These are phyloP conservation scores for Salvia miltiorrhiza DNA, from an alignment of 257 asterid species.

Conservation along the genomic window DNA sequence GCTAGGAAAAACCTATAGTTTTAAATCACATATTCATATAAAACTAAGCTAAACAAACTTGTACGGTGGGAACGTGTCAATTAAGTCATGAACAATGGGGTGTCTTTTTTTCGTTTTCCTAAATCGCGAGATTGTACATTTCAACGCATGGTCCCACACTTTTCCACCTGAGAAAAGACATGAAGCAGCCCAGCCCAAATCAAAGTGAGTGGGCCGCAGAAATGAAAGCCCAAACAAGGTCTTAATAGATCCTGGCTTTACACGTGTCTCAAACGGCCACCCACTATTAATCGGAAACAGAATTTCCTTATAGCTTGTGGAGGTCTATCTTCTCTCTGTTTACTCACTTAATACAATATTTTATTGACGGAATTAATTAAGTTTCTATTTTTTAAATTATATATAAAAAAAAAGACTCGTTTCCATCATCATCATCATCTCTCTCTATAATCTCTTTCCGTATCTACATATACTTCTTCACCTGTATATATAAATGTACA, in stretches of 20 bases:
- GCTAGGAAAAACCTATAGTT: not conserved
- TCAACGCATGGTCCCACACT: not conserved
- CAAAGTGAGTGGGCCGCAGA: not conserved
- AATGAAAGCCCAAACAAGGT: not conserved
- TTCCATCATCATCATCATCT: constrained; percentile 25
- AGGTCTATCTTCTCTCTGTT: not conserved
- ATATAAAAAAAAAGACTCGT: constrained; percentile 1
- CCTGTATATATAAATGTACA: constrained; percentile 19
- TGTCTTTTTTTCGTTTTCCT: not conserved
- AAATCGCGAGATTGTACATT: not conserved
- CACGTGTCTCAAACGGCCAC: constrained; percentile 25
- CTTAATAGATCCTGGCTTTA: constrained; percentile 9
- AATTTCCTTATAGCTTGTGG: not conserved
- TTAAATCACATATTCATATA: not conserved
- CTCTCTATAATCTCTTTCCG: constrained; percentile 22
- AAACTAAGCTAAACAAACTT: not conserved
- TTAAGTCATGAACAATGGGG: not conserved
- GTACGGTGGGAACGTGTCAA: not conserved
- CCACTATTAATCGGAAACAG: constrained; percentile 11
- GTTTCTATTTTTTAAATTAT: not conserved
- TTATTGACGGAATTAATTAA: not conserved
- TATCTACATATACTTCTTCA: constrained; percentile 19
- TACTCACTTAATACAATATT: not conserved
- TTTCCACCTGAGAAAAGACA: not conserved
- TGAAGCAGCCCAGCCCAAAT: not conserved